A percentile compares a stretch with the other conserved stretches of the same genome.
Conservation (phyloP, 495 filamentous ascomycete genomes). For the Daldinia vernicosa region DNA sequence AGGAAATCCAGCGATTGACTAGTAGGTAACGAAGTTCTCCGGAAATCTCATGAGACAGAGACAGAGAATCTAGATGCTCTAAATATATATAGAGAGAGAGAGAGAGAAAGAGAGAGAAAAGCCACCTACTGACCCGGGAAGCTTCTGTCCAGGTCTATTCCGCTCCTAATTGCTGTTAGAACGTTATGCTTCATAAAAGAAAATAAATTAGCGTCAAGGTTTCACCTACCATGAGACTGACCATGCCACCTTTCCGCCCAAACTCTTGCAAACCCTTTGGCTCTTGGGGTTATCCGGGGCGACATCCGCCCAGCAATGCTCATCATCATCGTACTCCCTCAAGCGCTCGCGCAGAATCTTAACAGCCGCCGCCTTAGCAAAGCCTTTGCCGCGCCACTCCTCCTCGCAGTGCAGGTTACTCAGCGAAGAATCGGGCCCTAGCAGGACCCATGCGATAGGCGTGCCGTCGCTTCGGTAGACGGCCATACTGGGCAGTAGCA, state of each 20-base stretch:
- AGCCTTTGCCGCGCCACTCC: conserved; percentile 52
- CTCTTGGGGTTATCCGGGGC: conserved; percentile 51
- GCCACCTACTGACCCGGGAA: conserved; percentile 32
- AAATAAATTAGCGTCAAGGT: conserved; percentile 6
- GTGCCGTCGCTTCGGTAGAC: conserved; percentile 48
- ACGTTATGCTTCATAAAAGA: background rate
- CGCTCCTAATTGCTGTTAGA: conserved; percentile 33
- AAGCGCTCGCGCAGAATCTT: conserved; percentile 54
- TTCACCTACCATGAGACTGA: conserved; percentile 54
- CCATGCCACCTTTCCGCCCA: conserved; percentile 53
- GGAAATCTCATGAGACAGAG: background rate
- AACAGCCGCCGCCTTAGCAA: conserved; percentile 55
- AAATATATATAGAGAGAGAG: background rate
- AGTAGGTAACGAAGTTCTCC: conserved; percentile 27
- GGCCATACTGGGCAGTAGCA: conserved; percentile 49
- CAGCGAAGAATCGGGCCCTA: conserved; percentile 46
- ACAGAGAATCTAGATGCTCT: background rate
- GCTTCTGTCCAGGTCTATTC: conserved; percentile 39
- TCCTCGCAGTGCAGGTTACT: conserved; percentile 48
- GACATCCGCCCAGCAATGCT: conserved; percentile 55
- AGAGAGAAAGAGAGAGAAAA: background rate
- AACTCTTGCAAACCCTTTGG: conserved; percentile 54
- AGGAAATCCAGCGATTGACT: conserved; percentile 83
- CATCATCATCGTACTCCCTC: conserved; percentile 50
- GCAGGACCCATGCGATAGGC: conserved; percentile 56